These are phyloP conservation scores for Parachaetomium inaequale DNA, from an alignment of 495 filamentous ascomycete species.

Conservation along the genomic window DNA sequence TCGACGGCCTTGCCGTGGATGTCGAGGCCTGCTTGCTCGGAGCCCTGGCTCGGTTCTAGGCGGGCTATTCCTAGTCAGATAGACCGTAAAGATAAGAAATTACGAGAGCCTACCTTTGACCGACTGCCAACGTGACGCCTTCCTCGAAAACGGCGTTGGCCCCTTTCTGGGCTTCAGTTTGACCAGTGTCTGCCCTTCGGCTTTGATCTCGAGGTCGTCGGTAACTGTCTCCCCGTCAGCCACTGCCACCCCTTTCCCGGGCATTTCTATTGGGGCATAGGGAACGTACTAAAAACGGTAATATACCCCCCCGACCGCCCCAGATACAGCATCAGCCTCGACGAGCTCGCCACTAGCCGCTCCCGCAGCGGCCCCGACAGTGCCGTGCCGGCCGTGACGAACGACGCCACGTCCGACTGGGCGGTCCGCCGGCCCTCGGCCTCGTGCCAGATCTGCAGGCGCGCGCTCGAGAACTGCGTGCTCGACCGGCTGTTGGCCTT, in stretches of 20 bases:
- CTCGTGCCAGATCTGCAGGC: constrained; percentile 39
- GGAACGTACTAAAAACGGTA: constrained; percentile 28
- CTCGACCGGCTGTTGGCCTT: constrained; percentile 22
- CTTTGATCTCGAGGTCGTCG: constrained; percentile 34
- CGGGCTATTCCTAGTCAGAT: constrained; percentile 20
- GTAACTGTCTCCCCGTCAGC: constrained; percentile 23
- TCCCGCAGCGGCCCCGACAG: constrained; percentile 33
- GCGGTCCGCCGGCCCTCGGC: constrained; percentile 12
- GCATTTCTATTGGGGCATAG: background rate
- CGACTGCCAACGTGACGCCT: constrained; percentile 29
- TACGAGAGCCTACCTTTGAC: constrained; percentile 27
- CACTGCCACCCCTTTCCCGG: background rate
- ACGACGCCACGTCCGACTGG: constrained; percentile 29
- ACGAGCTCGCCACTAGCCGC: constrained; percentile 25
- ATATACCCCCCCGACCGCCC: constrained; percentile 33
- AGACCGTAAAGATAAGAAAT: background rate
- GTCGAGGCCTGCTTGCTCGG: constrained; percentile 31
- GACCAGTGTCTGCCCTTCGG: constrained; percentile 29
- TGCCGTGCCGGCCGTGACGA: constrained; percentile 35
- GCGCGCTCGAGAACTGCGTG: constrained; percentile 31
- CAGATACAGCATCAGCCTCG: constrained; percentile 32
- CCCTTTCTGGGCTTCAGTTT: constrained; percentile 31
- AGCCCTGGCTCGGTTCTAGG: constrained; percentile 21
- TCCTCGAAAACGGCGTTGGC: constrained; percentile 22
- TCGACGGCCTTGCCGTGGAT: constrained; percentile 30